These are phyloP conservation scores for Pythium phragmiticola DNA, from an alignment of 352 stramenopile genomes.

Conservation along the genomic window DNA sequence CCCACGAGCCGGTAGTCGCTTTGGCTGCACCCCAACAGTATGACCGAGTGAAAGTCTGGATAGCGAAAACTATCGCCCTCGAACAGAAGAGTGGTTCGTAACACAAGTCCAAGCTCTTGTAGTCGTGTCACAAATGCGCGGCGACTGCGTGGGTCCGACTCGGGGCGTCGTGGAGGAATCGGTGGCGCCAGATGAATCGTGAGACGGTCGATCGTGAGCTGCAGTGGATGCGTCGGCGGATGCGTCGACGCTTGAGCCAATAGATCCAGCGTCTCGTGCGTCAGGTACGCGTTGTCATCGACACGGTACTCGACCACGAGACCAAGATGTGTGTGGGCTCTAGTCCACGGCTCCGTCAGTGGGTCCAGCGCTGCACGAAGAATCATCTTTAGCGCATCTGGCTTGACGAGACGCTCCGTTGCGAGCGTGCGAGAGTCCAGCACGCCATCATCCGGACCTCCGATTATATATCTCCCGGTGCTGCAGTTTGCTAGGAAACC, in stretches of 20 bases:
- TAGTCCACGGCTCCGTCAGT: background rate
- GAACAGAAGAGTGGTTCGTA: background rate
- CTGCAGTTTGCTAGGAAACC: too few relatives aligned
- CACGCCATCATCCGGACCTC: too few relatives aligned
- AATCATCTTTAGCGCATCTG: background rate
- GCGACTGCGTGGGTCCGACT: background rate
- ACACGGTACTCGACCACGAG: slow-evolving; percentile 1
- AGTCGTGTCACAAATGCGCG: background rate
- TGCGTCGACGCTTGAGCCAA: background rate
- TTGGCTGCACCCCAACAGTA: background rate
- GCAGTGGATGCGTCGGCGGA: background rate
- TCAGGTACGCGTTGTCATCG: background rate
- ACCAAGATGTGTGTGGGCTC: background rate
- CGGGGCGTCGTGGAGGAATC: background rate
- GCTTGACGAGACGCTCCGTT: too few relatives aligned
- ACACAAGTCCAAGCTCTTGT: background rate
- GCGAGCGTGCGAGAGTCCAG: too few relatives aligned
- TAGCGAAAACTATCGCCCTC: too few relatives aligned
- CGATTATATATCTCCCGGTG: too few relatives aligned
- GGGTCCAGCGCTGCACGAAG: background rate
- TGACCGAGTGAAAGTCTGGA: background rate
- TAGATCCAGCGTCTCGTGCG: background rate
- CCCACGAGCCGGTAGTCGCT: slow-evolving; percentile 1
- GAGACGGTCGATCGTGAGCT: background rate
- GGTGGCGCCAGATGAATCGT: background rate